Evolutionary conservation across 768 basidiomycete species (phyloP), one percentile per base, ranked within the genome.

Genomic region (Lactarius akahatsu): DNA sequence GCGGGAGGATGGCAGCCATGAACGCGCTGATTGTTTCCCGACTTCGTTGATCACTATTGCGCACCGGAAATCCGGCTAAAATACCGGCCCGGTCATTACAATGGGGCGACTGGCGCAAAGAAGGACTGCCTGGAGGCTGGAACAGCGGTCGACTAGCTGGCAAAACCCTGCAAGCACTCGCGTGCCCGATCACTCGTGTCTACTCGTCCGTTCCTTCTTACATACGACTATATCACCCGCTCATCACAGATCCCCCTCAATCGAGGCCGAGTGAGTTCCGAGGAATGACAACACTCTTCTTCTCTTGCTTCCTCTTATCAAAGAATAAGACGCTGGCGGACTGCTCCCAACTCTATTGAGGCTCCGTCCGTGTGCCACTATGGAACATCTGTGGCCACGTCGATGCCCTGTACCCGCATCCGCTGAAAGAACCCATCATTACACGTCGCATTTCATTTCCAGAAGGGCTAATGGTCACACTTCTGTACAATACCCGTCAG

Each of bases 1-100:
- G 72, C 40, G 64, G 67, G 59, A 68, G 64, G 56, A 66, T 65
- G 6, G 67, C 45, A 9, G 67, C 59, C 64, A 66, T 66, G 36
- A 40, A 30, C 59, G 59, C 38, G 59, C n/a, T 30, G 56, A 16
- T n/a, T 3, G 23, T 20, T 15, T 15, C 3, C 43, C 20, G 20
- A 4, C 15, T 50, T 26, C 4, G 50, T 52, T 52, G 47, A 50
- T 23, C 10, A 47, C 45, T 10, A 40, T 40, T 45, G 20, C 43
- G 43, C 3, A 43, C 20, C 43, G 9, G 43, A n/a, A n/a, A 45
- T 45, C 20, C 43, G 43, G 43, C 18, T 20, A 43, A 3, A 23
- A 11, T 1, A 38, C 23, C 47, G 47, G 47, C 45, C 45, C 43
- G 43, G 16, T 41, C 18, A 41, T 16, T n/a, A 20, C 36, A 10